These are phyloP conservation scores for Nicotiana paniculata DNA, from an alignment of 257 asterid species.

Conservation along the genomic window DNA sequence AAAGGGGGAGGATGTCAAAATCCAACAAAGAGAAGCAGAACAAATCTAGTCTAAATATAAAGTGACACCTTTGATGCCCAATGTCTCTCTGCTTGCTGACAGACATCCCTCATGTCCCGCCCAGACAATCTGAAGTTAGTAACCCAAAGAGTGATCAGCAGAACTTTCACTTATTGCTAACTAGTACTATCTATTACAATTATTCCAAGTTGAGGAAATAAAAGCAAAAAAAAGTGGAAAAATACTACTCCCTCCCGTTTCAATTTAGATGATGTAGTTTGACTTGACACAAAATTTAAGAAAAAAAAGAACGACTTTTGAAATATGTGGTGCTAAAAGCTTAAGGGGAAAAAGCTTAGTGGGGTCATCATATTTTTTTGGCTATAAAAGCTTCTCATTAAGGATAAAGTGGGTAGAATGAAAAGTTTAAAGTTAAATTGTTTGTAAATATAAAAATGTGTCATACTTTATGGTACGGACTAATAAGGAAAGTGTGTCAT, in stretches of 20 bases:
- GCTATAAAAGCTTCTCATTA: not conserved
- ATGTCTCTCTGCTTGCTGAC: conserved; percentile 95
- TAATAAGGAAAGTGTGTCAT: not conserved
- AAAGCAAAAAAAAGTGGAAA: no score
- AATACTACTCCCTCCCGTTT: no score
- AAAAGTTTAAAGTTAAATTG: not conserved
- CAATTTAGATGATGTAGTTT: no score
- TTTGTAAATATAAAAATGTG: not conserved
- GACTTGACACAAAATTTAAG: no score
- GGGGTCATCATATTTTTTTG: not conserved
- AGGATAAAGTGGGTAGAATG: not conserved
- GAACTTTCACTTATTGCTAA: not conserved
- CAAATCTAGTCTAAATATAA: not conserved
- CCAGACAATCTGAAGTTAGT: conserved; percentile 70
- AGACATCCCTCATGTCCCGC: conserved; percentile 84
- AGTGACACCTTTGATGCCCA: conserved; percentile 94
- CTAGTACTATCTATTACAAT: not conserved
- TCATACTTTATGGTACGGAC: not conserved
- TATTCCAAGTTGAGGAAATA: not conserved
- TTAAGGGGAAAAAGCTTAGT: no score
- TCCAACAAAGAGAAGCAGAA: not conserved
- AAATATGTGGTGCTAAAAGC: no score
- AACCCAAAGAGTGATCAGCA: not conserved
- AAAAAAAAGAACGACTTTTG: no score
- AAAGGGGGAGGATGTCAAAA: not conserved